Conservation (phyloP, 139 green algal genomes). For the Picochlorum sp. region DNA sequence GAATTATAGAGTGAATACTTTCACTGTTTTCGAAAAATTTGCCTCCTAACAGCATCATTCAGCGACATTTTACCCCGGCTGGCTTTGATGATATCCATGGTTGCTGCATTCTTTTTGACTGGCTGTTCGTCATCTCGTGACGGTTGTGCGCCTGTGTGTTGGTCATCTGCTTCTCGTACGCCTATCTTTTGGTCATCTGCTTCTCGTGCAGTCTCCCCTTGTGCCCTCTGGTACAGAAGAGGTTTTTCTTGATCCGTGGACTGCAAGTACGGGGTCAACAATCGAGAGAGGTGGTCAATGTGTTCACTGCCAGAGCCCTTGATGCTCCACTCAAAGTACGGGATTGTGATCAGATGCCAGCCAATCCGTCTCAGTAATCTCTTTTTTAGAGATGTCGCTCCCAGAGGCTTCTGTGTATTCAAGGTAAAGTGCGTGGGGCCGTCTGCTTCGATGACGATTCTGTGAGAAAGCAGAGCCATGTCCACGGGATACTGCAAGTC, state of each 20-base stretch:
- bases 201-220: too few relatives aligned
- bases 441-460: constrained; percentile 13
- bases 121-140: too few relatives aligned
- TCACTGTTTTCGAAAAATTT: background rate
- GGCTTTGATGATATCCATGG: background rate
- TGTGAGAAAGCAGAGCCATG: constrained; percentile 3
- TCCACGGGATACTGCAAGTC: constrained; percentile 8
- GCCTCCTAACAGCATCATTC: background rate
- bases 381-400: constrained; percentile 6
- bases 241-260: too few relatives aligned
- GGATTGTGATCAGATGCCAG: constrained; percentile 10
- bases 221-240: too few relatives aligned
- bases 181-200: too few relatives aligned
- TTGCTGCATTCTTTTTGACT: background rate
- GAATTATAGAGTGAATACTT: background rate
- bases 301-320: background rate
- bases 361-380: constrained; percentile 8
- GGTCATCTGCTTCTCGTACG: too few relatives aligned
- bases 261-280: too few relatives aligned
- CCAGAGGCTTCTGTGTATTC: constrained; percentile 3
- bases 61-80: background rate
- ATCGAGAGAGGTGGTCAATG: too few relatives aligned
- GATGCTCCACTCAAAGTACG: constrained; percentile 11
- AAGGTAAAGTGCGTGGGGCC: constrained; percentile 12
- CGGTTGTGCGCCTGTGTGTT: too few relatives aligned